A percentile compares a stretch with the other conserved stretches of the same genome.
These are phyloP conservation scores for Cladosporium sp. DNA, from an alignment of 2,329 filamentous ascomycete genomes.

Conservation along the genomic window DNA sequence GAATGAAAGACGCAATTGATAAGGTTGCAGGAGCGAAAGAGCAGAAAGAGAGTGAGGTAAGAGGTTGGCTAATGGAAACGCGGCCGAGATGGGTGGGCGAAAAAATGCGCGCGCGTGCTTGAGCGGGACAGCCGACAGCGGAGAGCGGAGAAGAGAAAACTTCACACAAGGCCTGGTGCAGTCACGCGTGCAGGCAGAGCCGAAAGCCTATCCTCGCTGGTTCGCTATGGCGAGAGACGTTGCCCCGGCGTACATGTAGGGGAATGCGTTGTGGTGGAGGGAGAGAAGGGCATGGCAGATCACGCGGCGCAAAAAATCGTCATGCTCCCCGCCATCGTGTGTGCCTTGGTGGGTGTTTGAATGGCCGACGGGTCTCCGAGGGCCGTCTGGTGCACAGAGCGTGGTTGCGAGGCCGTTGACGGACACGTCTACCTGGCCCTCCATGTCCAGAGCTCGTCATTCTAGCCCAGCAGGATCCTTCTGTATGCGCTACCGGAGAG, in stretches of 20 bases:
- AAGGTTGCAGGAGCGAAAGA: conserved; percentile 30
- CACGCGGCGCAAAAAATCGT: conserved; percentile 9
- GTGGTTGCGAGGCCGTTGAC: neutral
- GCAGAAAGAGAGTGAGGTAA: conserved; percentile 24
- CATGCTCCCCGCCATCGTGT: conserved; percentile 6
- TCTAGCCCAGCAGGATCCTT: neutral
- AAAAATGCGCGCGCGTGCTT: conserved; percentile 14
- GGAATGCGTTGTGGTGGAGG: neutral
- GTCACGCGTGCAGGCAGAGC: neutral
- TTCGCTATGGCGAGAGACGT: neutral
- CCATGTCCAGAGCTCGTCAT: neutral
- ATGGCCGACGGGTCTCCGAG: neutral
- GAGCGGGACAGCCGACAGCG: conserved; percentile 3
- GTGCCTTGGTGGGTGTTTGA: neutral
- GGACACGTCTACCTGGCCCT: neutral
- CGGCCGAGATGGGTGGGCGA: conserved; percentile 17
- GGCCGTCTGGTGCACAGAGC: neutral
- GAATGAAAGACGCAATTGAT: conserved; percentile 29
- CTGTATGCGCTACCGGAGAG: neutral
- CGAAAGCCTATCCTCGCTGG: neutral
- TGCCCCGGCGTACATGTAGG: neutral
- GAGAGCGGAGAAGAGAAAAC: conserved; percentile 7
- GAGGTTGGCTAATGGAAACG: conserved; percentile 26
- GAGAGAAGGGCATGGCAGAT: neutral
- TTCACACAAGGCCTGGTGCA: neutral